These are phyloP conservation scores for Aspergillus avenaceus DNA, from an alignment of 495 filamentous ascomycete species.

Conservation along the genomic window DNA sequence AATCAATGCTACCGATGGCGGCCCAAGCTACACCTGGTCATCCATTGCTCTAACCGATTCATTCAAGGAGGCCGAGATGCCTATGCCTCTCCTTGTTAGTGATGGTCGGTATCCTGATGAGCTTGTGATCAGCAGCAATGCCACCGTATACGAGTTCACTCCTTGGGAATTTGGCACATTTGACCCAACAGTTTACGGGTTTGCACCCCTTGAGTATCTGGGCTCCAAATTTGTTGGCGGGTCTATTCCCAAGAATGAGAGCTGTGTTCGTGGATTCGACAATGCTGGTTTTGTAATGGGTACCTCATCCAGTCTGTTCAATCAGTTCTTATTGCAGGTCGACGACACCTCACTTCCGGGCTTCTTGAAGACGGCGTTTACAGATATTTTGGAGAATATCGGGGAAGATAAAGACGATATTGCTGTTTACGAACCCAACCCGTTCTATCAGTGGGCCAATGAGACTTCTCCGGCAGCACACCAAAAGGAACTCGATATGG, in stretches of 20 bases:
- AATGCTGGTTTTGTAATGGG: conserved; percentile 84
- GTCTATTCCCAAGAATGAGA: conserved; percentile 48
- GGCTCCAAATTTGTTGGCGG: conserved; percentile 78
- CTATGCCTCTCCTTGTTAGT: conserved; percentile 79
- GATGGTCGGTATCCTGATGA: conserved; percentile 69
- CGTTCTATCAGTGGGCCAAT: conserved; percentile 71
- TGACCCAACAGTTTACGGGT: conserved; percentile 78
- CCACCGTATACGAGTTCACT: conserved; percentile 83
- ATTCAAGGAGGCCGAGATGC: conserved; percentile 67
- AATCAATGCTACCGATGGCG: conserved; percentile 72
- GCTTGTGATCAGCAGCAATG: conserved; percentile 62
- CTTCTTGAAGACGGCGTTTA: conserved; percentile 48
- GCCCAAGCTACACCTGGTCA: conserved; percentile 78
- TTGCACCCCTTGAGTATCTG: conserved; percentile 68
- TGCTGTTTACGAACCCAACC: conserved; percentile 78
- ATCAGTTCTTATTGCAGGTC: conserved; percentile 63
- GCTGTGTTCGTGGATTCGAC: conserved; percentile 79
- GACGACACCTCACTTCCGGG: conserved; percentile 49
- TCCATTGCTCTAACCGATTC: conserved; percentile 67
- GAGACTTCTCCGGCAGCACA: conserved; percentile 55
- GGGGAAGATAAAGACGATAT: conserved; percentile 66
- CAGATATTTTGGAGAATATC: conserved; percentile 49
- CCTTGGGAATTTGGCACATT: conserved; percentile 83
- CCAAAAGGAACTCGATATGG: conserved; percentile 60
- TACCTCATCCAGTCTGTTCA: conserved; percentile 89